phyloP scores from a whole-genome alignment of 805 yeast species.

The Starmerella floris region DNA sequence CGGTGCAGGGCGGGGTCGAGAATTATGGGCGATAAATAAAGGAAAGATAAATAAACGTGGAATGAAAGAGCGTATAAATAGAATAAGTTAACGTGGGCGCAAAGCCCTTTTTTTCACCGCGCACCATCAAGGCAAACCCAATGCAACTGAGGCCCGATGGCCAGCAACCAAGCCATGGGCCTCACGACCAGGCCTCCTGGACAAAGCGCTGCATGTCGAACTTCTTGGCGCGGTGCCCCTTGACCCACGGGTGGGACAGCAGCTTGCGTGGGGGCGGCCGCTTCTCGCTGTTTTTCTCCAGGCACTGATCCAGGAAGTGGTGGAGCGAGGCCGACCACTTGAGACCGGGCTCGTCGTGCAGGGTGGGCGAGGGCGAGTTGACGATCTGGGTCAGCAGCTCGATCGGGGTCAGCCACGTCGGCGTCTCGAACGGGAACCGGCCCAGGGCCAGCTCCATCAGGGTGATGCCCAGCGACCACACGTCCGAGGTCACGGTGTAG shows the following conservation, averaged over 20 bases:
- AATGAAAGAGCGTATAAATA: background rate
- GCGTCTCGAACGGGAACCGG: slow-evolving; percentile 62
- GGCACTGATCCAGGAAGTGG: slow-evolving; percentile 65
- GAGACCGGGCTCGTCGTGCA: slow-evolving; percentile 69
- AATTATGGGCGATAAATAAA: no score
- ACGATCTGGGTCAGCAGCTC: slow-evolving; percentile 72
- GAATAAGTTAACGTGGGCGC: no score
- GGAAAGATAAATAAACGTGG: no score
- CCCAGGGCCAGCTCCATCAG: slow-evolving; percentile 86
- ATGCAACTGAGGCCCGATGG: no score
- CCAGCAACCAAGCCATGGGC: no score
- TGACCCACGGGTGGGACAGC: slow-evolving; percentile 86
- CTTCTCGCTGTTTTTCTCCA: slow-evolving; percentile 63
- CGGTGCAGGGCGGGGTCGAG: no score
- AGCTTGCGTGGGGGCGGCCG: slow-evolving; percentile 90
- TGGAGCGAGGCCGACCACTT: slow-evolving; percentile 73
- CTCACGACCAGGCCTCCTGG: slow-evolving; percentile 42
- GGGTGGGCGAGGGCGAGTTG: slow-evolving; percentile 60
- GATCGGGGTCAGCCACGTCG: slow-evolving; percentile 60
- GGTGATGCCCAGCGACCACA: slow-evolving; percentile 92
- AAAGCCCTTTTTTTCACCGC: no score
- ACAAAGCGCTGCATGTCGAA: slow-evolving; percentile 85
- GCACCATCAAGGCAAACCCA: no score
- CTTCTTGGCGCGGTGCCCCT: slow-evolving; percentile 54
- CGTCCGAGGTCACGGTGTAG: slow-evolving; percentile 87